Base-by-base conservation (phyloP, 2,329 filamentous ascomycete species). In the Fusarium neocosmosporiellum region DNA sequence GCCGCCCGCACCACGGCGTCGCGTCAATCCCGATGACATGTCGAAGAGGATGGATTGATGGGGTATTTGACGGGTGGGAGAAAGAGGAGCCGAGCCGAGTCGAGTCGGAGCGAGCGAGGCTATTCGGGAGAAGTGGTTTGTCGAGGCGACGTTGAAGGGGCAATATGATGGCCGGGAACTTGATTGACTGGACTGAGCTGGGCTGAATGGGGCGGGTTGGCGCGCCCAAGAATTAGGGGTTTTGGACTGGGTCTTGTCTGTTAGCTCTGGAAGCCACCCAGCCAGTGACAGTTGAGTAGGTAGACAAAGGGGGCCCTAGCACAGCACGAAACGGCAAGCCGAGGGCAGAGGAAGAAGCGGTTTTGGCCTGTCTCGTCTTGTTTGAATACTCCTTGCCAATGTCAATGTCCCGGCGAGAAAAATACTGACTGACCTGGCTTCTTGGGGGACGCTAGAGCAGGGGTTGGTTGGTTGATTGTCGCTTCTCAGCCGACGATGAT, bases 1-100 rank as follows among this genome's bases (percentile, higher is more conserved):
- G 88, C 84, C 85, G 87, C 93, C 88, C 88, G 89, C 88, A 89
- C 94, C 88, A 87, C 93, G 87, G 88, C 89, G 88, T 82, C 89
- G 84, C 69, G 89, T 91, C 80, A 91, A 84, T 76, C 88, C 88
- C 69, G 88, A 89, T 69, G 77, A 79, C 70, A 76, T 76, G 73
- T 74, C 70, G 72, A 68, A 53, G 61, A 59, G 53, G 31, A 55
- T 59, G 53, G 59, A 33, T 55, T 65, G 48, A 37, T 55, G 67
- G 53, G 41, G 59, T 59, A 14, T 50, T 62, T 67, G 54, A 53
- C 48, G 59, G 59, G 59, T 41, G 41, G 48, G 69, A 48, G 59
- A 39, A 54, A 61, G 43, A 66, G 46, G 53, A 48, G 65, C 61
- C 65, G 66, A 66, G 57, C 41, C 29, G 54, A 57, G 34, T 31